These are phyloP conservation scores for Starmerella sp. DNA, from an alignment of 805 yeast genomes.

Conservation along the genomic window DNA sequence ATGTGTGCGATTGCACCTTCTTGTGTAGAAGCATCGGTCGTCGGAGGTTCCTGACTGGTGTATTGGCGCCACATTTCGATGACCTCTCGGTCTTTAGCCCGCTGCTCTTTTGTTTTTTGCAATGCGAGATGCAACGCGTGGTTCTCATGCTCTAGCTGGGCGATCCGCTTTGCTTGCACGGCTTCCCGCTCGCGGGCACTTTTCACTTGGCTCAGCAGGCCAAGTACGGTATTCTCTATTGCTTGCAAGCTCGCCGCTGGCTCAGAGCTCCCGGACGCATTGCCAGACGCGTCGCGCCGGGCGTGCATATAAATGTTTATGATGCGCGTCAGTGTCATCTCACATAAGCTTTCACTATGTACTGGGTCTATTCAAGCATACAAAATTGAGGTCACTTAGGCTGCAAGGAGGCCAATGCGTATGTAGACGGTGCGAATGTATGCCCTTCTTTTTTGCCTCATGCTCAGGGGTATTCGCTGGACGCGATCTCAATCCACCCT, in stretches of 20 bases:
- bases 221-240: constrained; percentile 21
- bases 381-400: too few relatives aligned
- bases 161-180: background rate
- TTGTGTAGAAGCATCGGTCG: constrained; percentile 7
- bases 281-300: background rate
- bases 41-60: background rate
- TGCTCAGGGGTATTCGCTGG: background rate
- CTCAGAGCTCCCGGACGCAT: background rate
- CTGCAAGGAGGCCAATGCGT: too few relatives aligned
- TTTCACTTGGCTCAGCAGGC: background rate
- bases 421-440: too few relatives aligned
- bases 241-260: background rate
- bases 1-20: background rate
- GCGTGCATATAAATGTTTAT: background rate
- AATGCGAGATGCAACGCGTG: constrained; percentile 5
- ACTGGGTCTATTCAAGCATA: too few relatives aligned
- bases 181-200: background rate
- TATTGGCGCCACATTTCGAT: constrained; percentile 8
- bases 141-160: constrained; percentile 3
- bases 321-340: background rate
- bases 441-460: background rate
- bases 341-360: background rate
- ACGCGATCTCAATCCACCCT: background rate
- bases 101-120: background rate
- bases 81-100: constrained; percentile 6